Evolutionary conservation across 2,329 filamentous ascomycete species (phyloP).

Genomic region (Aspergillus flavus): DNA sequence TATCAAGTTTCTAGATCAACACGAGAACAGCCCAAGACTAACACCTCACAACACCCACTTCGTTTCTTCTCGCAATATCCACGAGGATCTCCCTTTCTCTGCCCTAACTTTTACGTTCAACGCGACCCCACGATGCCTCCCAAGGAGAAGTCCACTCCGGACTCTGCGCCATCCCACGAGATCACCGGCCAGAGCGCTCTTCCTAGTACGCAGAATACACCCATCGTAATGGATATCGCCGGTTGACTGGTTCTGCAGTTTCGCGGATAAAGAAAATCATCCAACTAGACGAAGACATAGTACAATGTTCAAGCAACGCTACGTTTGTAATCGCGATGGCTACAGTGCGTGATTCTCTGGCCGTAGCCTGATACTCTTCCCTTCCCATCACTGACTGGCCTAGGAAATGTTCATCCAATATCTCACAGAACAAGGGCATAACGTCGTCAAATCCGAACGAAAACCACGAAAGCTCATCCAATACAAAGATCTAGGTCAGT

Average conservation of each 20-base stretch:
- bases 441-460: conserved; percentile 84
- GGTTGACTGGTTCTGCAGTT: conserved; percentile 57
- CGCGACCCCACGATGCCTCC: conserved; percentile 69
- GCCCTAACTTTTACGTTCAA: not conserved
- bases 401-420: conserved; percentile 96
- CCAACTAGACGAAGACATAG: conserved; percentile 80
- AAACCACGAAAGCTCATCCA: conserved; percentile 94
- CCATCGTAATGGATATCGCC: not conserved
- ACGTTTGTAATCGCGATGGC: conserved; percentile 92
- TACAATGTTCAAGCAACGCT: conserved; percentile 86
- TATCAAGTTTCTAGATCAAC: not conserved
- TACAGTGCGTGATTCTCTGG: conserved; percentile 58
- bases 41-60: not conserved
- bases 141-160: conserved; percentile 72
- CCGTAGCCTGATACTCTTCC: not conserved
- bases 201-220: conserved; percentile 65
- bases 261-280: conserved; percentile 97
- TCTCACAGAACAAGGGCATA: conserved; percentile 80
- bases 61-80: not conserved
- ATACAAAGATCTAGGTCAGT: conserved; percentile 85
- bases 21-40: not conserved
- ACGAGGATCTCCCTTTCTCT: not conserved
- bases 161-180: conserved; percentile 72
- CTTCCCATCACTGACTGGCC: conserved; percentile 12
- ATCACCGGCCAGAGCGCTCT: conserved; percentile 82